Conservation (phyloP, 1,139 yeast species). For the Pichia kudriavzevii region DNA sequence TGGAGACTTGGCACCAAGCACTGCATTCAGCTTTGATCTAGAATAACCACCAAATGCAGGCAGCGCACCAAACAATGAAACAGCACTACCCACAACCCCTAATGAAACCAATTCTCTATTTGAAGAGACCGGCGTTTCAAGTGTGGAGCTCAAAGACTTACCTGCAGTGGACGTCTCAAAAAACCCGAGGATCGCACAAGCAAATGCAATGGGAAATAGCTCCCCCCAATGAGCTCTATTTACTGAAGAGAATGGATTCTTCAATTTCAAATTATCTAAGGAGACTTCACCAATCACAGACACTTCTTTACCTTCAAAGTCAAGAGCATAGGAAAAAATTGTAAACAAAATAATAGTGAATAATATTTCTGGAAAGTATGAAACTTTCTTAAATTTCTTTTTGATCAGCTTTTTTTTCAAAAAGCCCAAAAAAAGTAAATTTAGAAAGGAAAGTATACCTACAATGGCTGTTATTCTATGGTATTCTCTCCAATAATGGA, state of each 20-base stretch:
- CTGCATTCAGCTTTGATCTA: conserved; percentile 78
- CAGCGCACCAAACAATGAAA: conserved; percentile 66
- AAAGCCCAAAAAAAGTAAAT: conserved; percentile 35
- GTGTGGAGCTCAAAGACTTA: conserved; percentile 63
- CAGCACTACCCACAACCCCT: conserved; percentile 66
- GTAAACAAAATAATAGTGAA: conserved; percentile 63
- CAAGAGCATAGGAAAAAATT: conserved; percentile 41
- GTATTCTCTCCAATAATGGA: conserved; percentile 32
- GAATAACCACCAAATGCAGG: conserved; percentile 98
- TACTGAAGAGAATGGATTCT: conserved; percentile 39
- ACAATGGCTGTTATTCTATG: conserved; percentile 48
- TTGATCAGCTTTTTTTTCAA: conserved; percentile 35
- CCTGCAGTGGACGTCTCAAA: conserved; percentile 94
- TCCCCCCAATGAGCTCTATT: conserved; percentile 33
- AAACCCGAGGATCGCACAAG: conserved; percentile 83
- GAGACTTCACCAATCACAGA: conserved; percentile 64
- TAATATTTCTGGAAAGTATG: conserved; percentile 77
- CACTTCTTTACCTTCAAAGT: conserved; percentile 51
- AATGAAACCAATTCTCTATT: conserved; percentile 75
- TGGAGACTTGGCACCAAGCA: conserved; percentile 81
- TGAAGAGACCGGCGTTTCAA: conserved; percentile 60
- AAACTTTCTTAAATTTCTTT: conserved; percentile 30
- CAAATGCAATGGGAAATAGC: conserved; percentile 53
- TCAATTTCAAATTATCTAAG: conserved; percentile 33
- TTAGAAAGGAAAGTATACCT: conserved; percentile 40